phyloP scores from a whole-genome alignment of 176 grass and related monocot genomes.

The Cenchrus americanus region DNA sequence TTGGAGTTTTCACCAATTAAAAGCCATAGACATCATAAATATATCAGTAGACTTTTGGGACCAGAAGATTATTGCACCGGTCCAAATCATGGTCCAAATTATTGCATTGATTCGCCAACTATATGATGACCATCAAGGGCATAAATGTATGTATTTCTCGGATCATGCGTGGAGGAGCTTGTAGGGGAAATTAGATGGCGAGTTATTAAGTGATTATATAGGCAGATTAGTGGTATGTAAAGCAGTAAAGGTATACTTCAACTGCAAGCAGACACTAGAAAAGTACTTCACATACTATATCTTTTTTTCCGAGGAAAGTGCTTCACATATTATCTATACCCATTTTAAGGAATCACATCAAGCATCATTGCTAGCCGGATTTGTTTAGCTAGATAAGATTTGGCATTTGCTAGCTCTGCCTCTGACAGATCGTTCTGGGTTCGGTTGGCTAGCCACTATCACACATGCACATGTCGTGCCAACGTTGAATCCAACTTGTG shows the following conservation, averaged over 20 bases:
- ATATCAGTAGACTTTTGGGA: background rate
- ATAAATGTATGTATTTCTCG: too few species aligned
- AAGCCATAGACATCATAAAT: background rate
- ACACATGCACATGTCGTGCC: conserved; percentile 15
- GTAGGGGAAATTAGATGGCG: too few species aligned
- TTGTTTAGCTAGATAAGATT: conserved; percentile 21
- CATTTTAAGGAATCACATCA: conserved; percentile 32
- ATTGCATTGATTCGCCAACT: background rate
- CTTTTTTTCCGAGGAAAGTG: too few species aligned
- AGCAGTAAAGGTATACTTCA: too few species aligned
- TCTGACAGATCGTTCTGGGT: conserved; percentile 15
- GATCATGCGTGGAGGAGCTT: too few species aligned
- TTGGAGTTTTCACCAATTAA: background rate
- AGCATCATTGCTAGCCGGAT: background rate
- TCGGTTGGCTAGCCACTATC: background rate
- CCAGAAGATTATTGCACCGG: background rate
- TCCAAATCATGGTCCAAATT: background rate
- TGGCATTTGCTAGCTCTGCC: background rate
- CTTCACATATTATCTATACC: background rate
- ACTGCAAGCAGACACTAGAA: too few species aligned
- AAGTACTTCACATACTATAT: too few species aligned
- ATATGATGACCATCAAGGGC: too few species aligned
- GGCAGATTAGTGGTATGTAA: too few species aligned
- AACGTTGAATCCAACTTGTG: conserved; percentile 7
- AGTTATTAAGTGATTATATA: too few species aligned